These are phyloP conservation scores for Arthrinium puccinioides DNA, from an alignment of 2,329 filamentous ascomycete species.

Conservation along the genomic window DNA sequence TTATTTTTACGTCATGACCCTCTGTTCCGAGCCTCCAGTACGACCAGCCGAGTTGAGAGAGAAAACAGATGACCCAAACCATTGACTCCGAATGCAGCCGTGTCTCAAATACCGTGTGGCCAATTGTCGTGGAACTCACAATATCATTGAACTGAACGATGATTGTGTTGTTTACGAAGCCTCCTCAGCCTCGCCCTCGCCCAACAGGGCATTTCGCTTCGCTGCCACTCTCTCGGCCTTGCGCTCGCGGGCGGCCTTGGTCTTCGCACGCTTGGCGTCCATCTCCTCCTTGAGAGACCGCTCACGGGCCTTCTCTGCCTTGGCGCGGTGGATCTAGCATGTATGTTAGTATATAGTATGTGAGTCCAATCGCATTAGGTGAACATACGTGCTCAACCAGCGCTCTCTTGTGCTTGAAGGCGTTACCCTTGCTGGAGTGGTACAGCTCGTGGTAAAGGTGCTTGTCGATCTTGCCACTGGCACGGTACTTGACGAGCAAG, in stretches of 20 bases:
- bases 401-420: conserved; percentile 99
- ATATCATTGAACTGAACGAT: no score
- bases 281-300: conserved; percentile 96
- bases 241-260: conserved; percentile 99
- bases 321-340: conserved; percentile 94
- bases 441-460: conserved; percentile 99
- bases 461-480: conserved; percentile 99
- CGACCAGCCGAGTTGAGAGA: no score
- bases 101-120: conserved; percentile 21
- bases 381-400: conserved; percentile 98
- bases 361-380: conserved; percentile 1
- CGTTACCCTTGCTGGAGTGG: conserved; percentile 99
- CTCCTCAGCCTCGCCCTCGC: conserved; percentile 54
- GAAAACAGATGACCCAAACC: conserved; percentile 43
- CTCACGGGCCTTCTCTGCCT: conserved; percentile 98
- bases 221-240: conserved; percentile 84
- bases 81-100: conserved; percentile 55
- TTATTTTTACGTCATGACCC: conserved; percentile 8
- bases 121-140: conserved; percentile 23
- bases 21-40: conserved; percentile 8
- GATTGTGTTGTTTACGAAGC: conserved; percentile 36
- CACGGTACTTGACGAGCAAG: conserved; percentile 99
- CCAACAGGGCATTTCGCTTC: conserved; percentile 84
- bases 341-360: conserved; percentile 10
- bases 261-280: conserved; percentile 99